These are phyloP conservation scores for Xylaria sp. DNA, from an alignment of 495 filamentous ascomycete genomes.

Conservation along the genomic window DNA sequence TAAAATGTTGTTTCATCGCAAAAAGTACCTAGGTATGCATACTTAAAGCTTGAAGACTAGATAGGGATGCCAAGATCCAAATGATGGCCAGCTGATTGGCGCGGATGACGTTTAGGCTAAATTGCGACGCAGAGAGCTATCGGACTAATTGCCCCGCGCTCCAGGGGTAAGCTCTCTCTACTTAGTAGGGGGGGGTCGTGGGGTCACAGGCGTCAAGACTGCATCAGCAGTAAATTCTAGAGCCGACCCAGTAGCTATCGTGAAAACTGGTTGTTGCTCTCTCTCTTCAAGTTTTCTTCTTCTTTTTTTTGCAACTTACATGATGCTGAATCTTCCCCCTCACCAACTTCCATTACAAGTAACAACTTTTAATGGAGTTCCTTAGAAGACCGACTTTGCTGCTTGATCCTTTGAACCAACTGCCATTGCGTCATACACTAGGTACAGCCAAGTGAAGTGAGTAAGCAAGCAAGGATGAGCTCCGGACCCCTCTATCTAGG, in stretches of 20 bases:
- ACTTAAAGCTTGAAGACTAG: neutral
- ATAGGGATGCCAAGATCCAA: neutral
- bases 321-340: constrained; percentile 8
- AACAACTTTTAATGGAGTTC: constrained; percentile 1
- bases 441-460: neutral
- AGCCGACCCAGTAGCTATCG: constrained; percentile 8
- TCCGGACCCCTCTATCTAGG: constrained; percentile 79
- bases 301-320: neutral
- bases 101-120: constrained; percentile 25
- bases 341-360: neutral
- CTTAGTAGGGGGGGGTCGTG: constrained; percentile 18
- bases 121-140: constrained; percentile 16
- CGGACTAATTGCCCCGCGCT: constrained; percentile 22
- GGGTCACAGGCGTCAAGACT: constrained; percentile 8
- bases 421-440: constrained; percentile 6
- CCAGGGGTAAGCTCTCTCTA: constrained; percentile 8
- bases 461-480: constrained; percentile 47
- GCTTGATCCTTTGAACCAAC: neutral
- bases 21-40: too few species aligned
- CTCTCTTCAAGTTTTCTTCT: neutral
- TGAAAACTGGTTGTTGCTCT: neutral
- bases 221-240: neutral
- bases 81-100: constrained; percentile 12
- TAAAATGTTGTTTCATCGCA: neutral
- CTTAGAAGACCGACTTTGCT: neutral